These are phyloP conservation scores for Pythium pyrilobum DNA, from an alignment of 352 stramenopile genomes.

Conservation along the genomic window DNA sequence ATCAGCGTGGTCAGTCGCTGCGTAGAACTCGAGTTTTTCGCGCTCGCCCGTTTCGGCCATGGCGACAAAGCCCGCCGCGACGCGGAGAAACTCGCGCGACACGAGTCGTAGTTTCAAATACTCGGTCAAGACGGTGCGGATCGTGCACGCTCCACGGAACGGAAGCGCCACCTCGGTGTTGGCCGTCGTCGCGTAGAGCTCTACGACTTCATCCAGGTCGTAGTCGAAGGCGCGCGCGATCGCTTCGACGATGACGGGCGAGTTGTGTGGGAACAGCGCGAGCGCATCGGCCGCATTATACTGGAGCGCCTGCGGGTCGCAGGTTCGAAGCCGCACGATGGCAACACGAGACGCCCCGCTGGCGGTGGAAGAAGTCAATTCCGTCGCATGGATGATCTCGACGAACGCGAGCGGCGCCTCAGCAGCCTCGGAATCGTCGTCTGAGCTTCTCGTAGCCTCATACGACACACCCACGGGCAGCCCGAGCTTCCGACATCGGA, in stretches of 20 bases:
- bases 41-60: slow-evolving; percentile 28
- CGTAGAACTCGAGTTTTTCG: slow-evolving; percentile 37
- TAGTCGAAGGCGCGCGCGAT: slow-evolving; percentile 67
- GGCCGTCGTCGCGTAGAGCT: not conserved
- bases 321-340: slow-evolving; percentile 42
- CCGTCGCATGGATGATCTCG: not conserved
- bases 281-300: slow-evolving; percentile 89
- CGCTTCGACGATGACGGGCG: slow-evolving; percentile 46
- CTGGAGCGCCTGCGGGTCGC: slow-evolving; percentile 15
- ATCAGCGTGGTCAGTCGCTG: slow-evolving; percentile 59
- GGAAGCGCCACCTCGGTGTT: slow-evolving; percentile 44
- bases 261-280: slow-evolving; percentile 77
- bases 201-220: slow-evolving; percentile 61
- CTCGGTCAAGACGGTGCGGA: slow-evolving; percentile 81
- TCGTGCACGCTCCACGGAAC: slow-evolving; percentile 88
- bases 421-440: too few relatives aligned
- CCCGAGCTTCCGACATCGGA: too few relatives aligned
- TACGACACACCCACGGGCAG: too few relatives aligned
- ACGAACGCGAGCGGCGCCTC: not conserved
- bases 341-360: slow-evolving; percentile 23
- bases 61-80: slow-evolving; percentile 40
- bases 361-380: not conserved
- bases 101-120: slow-evolving; percentile 88
- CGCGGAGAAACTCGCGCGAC: slow-evolving; percentile 49
- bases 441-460: not conserved